Evolutionary conservation across 2,329 filamentous ascomycete genomes (phyloP), one percentile per base, ranked within the genome.

Genomic region (Fusarium piperis): DNA sequence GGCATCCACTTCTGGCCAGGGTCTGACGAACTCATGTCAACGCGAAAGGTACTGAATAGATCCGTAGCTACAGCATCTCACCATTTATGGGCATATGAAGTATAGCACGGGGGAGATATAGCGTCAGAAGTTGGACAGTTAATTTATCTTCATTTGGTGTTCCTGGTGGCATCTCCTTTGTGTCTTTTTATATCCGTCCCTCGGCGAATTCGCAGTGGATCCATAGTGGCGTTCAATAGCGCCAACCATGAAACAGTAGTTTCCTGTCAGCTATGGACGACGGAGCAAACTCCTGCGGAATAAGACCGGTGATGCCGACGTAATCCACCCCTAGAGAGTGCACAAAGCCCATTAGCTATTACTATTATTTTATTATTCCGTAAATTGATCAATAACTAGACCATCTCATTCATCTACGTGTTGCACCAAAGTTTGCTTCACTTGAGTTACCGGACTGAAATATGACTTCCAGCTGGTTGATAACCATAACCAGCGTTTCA

Each of bases 151-250:
- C 44, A 48, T 36, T 4, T 36, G 28, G 6, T 36, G 13, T 10
- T 32, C 15, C n/a, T 35, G 15, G 30, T 55, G 15, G 15, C 32
- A 16, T 55, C 39, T 0, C 39, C 18, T 2, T 11, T 23, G 7
- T 35, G 30, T 33, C 30, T 35, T 33, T 18, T 16, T 15, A 26
- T 23, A 44, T 44, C 39, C 39, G 15, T 48, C n/a, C 3, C 23
- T 48, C 44, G 15, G 23, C 10, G 15, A 26, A 35, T 5, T 23
- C 30, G 16, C 18, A 10, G 11, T 16, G 20, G 51, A 55, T 35
- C 48, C 51, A 55, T 12, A 23, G 51, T 36, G 32, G 51, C 51
- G 51, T 55, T 55, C 51, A 36, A 36, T 55, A 55, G 32, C 51
- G 51, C 32, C 51, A 36, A 13, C 32, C 6, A 9, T 32, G 51